Conservation (phyloP, 345 rosid species). For the Eutrema japonicum region DNA sequence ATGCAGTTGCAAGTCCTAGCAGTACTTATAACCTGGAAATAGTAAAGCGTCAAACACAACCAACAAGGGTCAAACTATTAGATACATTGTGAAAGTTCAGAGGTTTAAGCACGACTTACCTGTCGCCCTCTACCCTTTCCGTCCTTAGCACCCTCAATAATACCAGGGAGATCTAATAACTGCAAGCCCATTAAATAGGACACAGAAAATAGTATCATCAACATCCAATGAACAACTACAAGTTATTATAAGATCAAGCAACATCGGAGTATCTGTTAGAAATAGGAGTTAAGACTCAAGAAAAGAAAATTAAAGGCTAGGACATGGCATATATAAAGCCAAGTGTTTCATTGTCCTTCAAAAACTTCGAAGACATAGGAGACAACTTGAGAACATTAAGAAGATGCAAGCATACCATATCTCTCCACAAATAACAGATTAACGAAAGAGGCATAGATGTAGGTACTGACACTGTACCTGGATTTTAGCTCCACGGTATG, state of each 20-base stretch:
- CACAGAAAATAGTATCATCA: conserved; percentile 3
- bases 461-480: conserved; percentile 54
- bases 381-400: background rate
- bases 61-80: background rate
- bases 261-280: background rate
- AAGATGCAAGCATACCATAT: conserved; percentile 10
- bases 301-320: conserved; percentile 1
- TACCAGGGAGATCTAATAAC: conserved; percentile 98
- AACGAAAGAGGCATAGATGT: background rate
- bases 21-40: conserved; percentile 87
- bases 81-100: background rate
- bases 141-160: conserved; percentile 99
- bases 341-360: conserved; percentile 6
- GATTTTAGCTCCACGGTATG: conserved; percentile 95
- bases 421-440: background rate
- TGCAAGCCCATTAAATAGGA: conserved; percentile 44
- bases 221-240: background rate
- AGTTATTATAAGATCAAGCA: conserved; percentile 7
- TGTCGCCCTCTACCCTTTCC: conserved; percentile 99
- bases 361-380: background rate
- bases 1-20: conserved; percentile 92
- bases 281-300: conserved; percentile 3
- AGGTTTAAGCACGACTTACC: conserved; percentile 48
- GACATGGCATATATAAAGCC: conserved; percentile 6
- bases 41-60: conserved; percentile 17